phyloP scores from a whole-genome alignment of 495 filamentous ascomycete genomes.

The Penicillium nucicola region DNA sequence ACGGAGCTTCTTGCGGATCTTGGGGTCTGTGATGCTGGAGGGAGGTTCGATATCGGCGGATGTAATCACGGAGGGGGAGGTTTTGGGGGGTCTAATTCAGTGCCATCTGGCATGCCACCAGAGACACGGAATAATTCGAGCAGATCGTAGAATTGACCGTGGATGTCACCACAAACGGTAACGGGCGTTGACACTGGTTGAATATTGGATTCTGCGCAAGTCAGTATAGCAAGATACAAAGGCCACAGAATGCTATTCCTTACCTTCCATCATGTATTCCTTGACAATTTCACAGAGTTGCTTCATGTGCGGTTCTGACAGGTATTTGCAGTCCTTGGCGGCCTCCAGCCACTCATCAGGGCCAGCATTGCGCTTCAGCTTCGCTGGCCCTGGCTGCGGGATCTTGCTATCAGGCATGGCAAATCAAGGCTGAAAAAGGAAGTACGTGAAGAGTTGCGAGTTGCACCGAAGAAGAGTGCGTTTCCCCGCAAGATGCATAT shows the following conservation, averaged over 20 bases:
- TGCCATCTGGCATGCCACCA: constrained; percentile 88
- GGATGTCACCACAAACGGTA: constrained; percentile 96
- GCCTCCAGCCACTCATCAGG: constrained; percentile 96
- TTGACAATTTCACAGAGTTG: constrained; percentile 98
- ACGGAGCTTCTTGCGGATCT: constrained; percentile 75
- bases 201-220: constrained; percentile 82
- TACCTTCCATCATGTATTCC: constrained; percentile 96
- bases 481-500: constrained; percentile 14
- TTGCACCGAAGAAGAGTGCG: constrained; percentile 1
- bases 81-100: constrained; percentile 61
- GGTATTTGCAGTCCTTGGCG: constrained; percentile 93
- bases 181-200: constrained; percentile 96
- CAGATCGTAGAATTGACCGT: constrained; percentile 98
- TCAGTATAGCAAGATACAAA: not conserved
- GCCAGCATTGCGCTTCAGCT: constrained; percentile 73
- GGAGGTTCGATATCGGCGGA: constrained; percentile 87
- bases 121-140: constrained; percentile 95
- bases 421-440: not conserved
- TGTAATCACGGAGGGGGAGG: constrained; percentile 64
- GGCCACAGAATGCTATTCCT: constrained; percentile 7
- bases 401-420: constrained; percentile 56
- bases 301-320: constrained; percentile 96
- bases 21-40: constrained; percentile 78
- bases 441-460: not conserved
- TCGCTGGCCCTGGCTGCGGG: constrained; percentile 87